phyloP scores from a whole-genome alignment of 768 basidiomycete species.

The Tricholomella constricta region DNA sequence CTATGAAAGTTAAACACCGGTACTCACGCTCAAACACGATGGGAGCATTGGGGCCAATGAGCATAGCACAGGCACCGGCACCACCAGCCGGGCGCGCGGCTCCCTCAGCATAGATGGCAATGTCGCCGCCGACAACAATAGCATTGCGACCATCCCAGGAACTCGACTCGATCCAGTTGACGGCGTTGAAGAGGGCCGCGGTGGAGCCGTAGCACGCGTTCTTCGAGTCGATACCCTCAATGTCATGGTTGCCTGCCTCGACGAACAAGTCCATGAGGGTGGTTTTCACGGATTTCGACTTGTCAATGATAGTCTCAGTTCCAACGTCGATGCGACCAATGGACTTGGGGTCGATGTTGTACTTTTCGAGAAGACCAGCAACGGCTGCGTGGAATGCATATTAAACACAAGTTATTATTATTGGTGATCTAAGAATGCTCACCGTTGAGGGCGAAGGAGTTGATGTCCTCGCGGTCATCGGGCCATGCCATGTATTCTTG shows the following conservation, averaged over 20 bases:
- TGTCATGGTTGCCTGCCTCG: constrained; percentile 89
- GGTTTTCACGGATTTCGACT: constrained; percentile 98
- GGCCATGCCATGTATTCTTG: constrained; percentile 99
- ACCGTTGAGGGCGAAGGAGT: constrained; percentile 96
- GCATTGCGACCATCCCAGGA: constrained; percentile 99
- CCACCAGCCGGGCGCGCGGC: constrained; percentile 94
- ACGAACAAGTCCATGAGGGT: constrained; percentile 98
- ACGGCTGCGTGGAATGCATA: constrained; percentile 58
- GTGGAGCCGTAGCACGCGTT: constrained; percentile 99
- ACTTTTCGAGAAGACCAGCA: constrained; percentile 86
- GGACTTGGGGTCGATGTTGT: constrained; percentile 92
- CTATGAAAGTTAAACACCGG: constrained; percentile 5
- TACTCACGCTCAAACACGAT: constrained; percentile 91
- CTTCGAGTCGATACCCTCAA: constrained; percentile 99
- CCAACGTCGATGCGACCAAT: constrained; percentile 98
- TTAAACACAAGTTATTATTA: not conserved
- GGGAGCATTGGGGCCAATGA: constrained; percentile 96
- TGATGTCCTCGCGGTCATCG: constrained; percentile 99
- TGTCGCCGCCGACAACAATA: constrained; percentile 95
- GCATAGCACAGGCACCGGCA: constrained; percentile 92
- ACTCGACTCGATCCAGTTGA: constrained; percentile 96
- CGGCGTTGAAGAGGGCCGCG: constrained; percentile 96
- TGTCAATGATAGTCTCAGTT: constrained; percentile 99
- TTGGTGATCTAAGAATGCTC: constrained; percentile 22
- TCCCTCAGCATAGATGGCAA: constrained; percentile 97